Base-by-base conservation (phyloP, 129 eudicot genomes). In the Scalesia atractyloides region DNA sequence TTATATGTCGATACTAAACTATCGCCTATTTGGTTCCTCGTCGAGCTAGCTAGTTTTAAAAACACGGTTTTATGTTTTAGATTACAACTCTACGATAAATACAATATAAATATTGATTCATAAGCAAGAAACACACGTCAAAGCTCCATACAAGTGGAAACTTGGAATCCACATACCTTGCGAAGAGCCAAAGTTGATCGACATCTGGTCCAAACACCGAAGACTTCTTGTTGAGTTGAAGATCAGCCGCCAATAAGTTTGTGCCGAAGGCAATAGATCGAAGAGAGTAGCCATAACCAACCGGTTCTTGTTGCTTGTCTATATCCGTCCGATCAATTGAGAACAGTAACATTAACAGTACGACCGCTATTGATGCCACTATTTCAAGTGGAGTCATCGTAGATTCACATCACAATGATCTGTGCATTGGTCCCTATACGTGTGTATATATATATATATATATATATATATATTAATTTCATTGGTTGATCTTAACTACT, bases 201-300 rank as follows among this genome's bases (percentile, higher is more conserved):
- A 91, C 66, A 66, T 91, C 97, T 19, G 79, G 82, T 48, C 97
- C 97, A 68, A 52, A 87, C 51, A 84, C 74, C 0, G 84, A 68
- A 17, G 97, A 83, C 14, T 71, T 64, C n/a, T 84, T 72, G 66
- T 81, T 88, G 52, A 81, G 76, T 50, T 80, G 75, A 52, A 91
- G 88, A 72, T 78, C 39, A 19, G 91, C 91, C 4, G 62, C 58
- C 81, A 91, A 69, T 26, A 78, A 70, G 15, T 75, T 76, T 1
- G 78, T 0, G 79, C 63, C 7, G 66, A 10, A 41, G 26, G 19
- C 46, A 10, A 65, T 64, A 0, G 89, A 79, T 47, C 61, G 61
- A 34, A 91, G 41, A 8, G 6, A 34, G 79, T 91, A 91, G 10
- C 95, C 97, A 19, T 79, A 85, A 7, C 97, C 95, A 50, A 83